Conservation (phyloP, 148 eudicot species). For the Cornus suecica region DNA sequence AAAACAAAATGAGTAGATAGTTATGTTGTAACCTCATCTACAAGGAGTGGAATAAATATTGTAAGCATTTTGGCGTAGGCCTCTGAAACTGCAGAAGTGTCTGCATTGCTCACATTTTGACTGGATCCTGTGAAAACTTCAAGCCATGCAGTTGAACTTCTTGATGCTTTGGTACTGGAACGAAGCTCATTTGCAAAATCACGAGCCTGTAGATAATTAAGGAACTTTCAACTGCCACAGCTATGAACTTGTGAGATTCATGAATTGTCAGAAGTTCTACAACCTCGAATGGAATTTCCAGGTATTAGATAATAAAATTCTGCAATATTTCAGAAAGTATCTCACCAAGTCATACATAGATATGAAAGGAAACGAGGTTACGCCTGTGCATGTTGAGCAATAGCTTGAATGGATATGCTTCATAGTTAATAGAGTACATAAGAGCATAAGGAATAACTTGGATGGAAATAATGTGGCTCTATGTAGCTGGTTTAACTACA, state of each 20-base stretch:
- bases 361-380: background rate
- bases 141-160: slow-evolving; percentile 63
- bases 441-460: background rate
- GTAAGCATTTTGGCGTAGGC: slow-evolving; percentile 77
- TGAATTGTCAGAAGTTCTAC: background rate
- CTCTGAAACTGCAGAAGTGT: slow-evolving; percentile 74
- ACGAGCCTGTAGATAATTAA: slow-evolving; percentile 48
- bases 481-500: background rate
- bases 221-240: background rate
- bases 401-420: background rate
- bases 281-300: background rate
- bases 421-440: background rate
- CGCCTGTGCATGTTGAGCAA: background rate
- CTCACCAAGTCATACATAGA: background rate
- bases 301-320: background rate
- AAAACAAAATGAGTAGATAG: background rate
- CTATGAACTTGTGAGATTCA: background rate
- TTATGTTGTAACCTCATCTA: slow-evolving; percentile 55
- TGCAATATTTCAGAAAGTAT: background rate
- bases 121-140: slow-evolving; percentile 55
- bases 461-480: background rate
- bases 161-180: slow-evolving; percentile 69
- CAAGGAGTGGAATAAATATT: slow-evolving; percentile 70
- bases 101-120: slow-evolving; percentile 59
- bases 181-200: slow-evolving; percentile 86